Base-by-base conservation (phyloP, 2,329 filamentous ascomycete genomes). In the Sporothrix brasiliensis region DNA sequence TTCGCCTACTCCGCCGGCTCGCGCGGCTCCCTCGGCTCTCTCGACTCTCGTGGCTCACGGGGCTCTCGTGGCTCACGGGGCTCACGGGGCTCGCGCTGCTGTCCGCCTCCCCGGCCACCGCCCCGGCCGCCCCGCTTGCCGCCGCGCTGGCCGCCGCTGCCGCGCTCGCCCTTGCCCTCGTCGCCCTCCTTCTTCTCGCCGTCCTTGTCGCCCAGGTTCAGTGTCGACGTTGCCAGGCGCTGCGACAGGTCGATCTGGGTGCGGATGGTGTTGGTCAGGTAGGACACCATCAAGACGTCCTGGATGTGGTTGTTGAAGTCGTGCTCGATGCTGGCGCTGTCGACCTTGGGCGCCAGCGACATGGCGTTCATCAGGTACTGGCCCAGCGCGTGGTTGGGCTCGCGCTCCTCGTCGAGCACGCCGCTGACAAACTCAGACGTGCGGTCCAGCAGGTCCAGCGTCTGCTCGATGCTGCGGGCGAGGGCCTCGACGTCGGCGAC, bases 261-360 rank as follows among this genome's bases (percentile, higher is more conserved):
- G 81, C 94, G 93, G 83, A 98, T 97, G 75, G 93, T 97, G 87
- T 98, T 99, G 80, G 95, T 93, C 74, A 99, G 88, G 85, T 99
- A 99, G 75, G 93, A 97, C 77, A 99, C 94, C 81, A 98, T 94
- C 75, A 99, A 89, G 73, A 99, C 94, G 81, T 99, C 95, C 85
- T 99, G 95, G 81, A 99, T 93, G 84, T 99, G 95, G 86, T 97
- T 97, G 89, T 99, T 99, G 88, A 99, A 99, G 85, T 98, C 94
- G 79, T 91, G 88, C 86, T 99, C 95, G 79, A 99, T 94, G 80
- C 96, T 91, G 73, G 89, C 87, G 50, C 91, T 85, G 77, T 97
- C 92, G 73, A 98, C 95, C 87, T 98, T 99, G 78, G 95, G 95
- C 70, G 94, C 93, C 74, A 99, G 85, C 61, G 92, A 94, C 74